Percentiles rank a stretch among this genome's conserved stretches.
Conservation (phyloP, 2,329 filamentous ascomycete genomes). For the Diaporthe citriasiana region DNA sequence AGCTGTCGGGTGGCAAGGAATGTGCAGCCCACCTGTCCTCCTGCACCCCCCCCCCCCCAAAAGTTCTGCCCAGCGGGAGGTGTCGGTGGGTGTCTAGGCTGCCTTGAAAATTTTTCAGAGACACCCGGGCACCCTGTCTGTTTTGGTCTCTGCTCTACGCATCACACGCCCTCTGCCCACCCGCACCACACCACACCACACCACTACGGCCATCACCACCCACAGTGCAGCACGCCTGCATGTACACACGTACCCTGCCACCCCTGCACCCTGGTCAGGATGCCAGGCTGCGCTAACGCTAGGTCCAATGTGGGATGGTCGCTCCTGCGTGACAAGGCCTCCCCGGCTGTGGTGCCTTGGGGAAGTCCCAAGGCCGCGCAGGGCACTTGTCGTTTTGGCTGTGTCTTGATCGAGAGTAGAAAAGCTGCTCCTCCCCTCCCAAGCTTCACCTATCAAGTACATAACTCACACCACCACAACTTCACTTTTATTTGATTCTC, state of each 20-base stretch:
- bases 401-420: conserved; percentile 37
- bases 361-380: conserved; percentile 34
- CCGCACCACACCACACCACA: conserved; percentile 23
- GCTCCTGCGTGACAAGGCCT: conserved; percentile 38
- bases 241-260: conserved; percentile 25
- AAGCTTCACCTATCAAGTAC: conserved; percentile 6
- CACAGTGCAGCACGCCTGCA: conserved; percentile 31
- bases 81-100: conserved; percentile 35
- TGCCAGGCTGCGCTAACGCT: conserved; percentile 33
- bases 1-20: conserved; percentile 37
- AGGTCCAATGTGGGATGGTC: conserved; percentile 22
- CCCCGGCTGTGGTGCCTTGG: conserved; percentile 40
- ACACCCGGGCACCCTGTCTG: conserved; percentile 41
- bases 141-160: conserved; percentile 34
- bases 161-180: conserved; percentile 39
- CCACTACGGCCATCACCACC: conserved; percentile 20
- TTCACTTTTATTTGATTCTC: conserved; percentile 20
- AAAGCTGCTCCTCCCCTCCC: conserved; percentile 41
- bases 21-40: conserved; percentile 34
- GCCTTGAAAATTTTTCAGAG: conserved; percentile 41
- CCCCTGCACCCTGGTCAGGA: conserved; percentile 33
- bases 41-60: conserved; percentile 10
- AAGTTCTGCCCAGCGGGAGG: conserved; percentile 23
- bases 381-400: conserved; percentile 25
- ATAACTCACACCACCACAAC: conserved; percentile 9